Conservation (phyloP, 1,139 yeast species). For the Yamadazyma taylorii region DNA sequence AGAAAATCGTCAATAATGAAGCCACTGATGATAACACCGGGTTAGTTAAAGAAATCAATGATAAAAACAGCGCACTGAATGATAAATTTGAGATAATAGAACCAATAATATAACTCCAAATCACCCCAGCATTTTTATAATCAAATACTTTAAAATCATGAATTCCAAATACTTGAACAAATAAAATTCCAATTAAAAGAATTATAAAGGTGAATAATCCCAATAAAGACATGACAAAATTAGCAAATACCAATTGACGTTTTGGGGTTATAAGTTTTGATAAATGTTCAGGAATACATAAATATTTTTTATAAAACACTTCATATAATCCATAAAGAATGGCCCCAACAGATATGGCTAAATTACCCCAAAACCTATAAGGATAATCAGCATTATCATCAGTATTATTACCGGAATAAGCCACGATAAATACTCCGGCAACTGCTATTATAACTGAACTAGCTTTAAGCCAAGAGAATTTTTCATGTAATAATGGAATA, state of each 20-base stretch:
- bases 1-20: slow-evolving; percentile 71
- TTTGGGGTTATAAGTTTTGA: slow-evolving; percentile 45
- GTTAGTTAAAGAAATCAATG: slow-evolving; percentile 80
- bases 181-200: slow-evolving; percentile 49
- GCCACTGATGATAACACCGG: slow-evolving; percentile 87
- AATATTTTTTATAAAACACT: slow-evolving; percentile 71
- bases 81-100: slow-evolving; percentile 62
- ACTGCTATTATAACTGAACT: slow-evolving; percentile 71
- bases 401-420: slow-evolving; percentile 58
- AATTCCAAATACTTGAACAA: slow-evolving; percentile 54
- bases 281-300: slow-evolving; percentile 69
- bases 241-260: slow-evolving; percentile 49
- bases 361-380: slow-evolving; percentile 66
- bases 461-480: slow-evolving; percentile 63
- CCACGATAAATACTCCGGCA: slow-evolving; percentile 74
- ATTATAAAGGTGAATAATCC: slow-evolving; percentile 59
- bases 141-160: slow-evolving; percentile 60
- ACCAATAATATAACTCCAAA: slow-evolving; percentile 48
- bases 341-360: slow-evolving; percentile 76
- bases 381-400: slow-evolving; percentile 45
- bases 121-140: slow-evolving; percentile 34
- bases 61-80: slow-evolving; percentile 72
- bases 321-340: slow-evolving; percentile 82
- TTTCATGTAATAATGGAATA: slow-evolving; percentile 68
- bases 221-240: slow-evolving; percentile 50